These are phyloP conservation scores for Russula compacta DNA, from an alignment of 768 basidiomycete genomes.

Conservation along the genomic window DNA sequence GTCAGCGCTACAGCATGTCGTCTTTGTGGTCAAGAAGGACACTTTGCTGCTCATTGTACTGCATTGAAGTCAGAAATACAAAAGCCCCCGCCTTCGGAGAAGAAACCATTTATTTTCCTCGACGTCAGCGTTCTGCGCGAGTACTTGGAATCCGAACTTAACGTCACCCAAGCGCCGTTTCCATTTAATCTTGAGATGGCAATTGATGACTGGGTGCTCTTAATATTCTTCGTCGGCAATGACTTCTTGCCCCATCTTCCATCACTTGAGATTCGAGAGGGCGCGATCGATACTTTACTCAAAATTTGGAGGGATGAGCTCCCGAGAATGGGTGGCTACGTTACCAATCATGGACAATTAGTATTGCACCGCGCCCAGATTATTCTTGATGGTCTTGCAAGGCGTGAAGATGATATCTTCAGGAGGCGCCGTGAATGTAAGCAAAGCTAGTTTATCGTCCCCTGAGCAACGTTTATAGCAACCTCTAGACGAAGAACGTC, in stretches of 20 bases:
- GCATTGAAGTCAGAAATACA: conserved; percentile 60
- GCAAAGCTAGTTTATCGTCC: conserved; percentile 5
- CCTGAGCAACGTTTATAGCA: conserved; percentile 7
- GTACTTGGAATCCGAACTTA: conserved; percentile 94
- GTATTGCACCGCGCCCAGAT: conserved; percentile 82
- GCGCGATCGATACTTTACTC: conserved; percentile 94
- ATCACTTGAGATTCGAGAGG: conserved; percentile 97
- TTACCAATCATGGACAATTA: conserved; percentile 88
- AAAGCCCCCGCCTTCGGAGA: conserved; percentile 55
- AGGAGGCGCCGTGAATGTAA: conserved; percentile 81
- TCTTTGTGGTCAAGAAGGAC: conserved; percentile 90
- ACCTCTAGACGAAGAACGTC: conserved; percentile 78
- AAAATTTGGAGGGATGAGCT: conserved; percentile 94
- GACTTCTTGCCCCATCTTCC: conserved; percentile 98
- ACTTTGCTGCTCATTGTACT: conserved; percentile 92
- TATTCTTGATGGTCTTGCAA: conserved; percentile 92
- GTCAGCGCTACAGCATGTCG: conserved; percentile 71
- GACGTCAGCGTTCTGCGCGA: conserved; percentile 93
- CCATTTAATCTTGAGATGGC: conserved; percentile 92
- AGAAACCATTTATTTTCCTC: conserved; percentile 98
- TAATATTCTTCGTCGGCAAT: conserved; percentile 99
- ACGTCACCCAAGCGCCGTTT: conserved; percentile 67
- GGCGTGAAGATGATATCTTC: conserved; percentile 94
- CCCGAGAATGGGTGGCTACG: conserved; percentile 93
- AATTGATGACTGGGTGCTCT: conserved; percentile 98